Percentiles rank a stretch among this genome's conserved stretches.
Conservation (phyloP, 75 land plant species). For the Sequoiadendron giganteum region DNA sequence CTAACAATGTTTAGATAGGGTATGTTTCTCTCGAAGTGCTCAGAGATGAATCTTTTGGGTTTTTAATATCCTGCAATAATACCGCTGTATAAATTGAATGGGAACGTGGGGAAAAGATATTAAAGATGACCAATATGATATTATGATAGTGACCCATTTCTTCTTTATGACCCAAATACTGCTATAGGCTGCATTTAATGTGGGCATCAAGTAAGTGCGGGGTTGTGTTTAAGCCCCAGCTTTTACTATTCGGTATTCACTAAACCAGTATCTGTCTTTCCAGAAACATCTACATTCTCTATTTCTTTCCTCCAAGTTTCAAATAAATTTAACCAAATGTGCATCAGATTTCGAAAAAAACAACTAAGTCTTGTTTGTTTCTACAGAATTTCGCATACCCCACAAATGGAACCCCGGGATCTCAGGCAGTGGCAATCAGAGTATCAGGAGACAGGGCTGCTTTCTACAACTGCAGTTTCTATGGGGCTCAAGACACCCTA, state of each 20-base stretch:
- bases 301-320: not conserved
- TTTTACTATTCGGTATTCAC: not conserved
- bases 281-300: not conserved
- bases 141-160: not conserved
- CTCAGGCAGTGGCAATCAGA: slow-evolving; percentile 59
- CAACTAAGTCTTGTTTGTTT: not conserved
- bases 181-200: not conserved
- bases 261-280: not conserved
- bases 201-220: too few species aligned
- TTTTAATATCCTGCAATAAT: not conserved
- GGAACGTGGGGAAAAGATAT: not conserved
- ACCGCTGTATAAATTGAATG: not conserved
- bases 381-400: slow-evolving; percentile 38
- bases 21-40: not conserved
- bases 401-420: slow-evolving; percentile 9
- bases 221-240: not conserved
- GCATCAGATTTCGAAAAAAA: not conserved
- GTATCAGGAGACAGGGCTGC: slow-evolving; percentile 75
- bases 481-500: slow-evolving; percentile 65
- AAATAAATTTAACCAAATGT: not conserved
- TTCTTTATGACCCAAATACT: not conserved
- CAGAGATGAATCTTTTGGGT: not conserved
- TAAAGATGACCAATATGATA: not conserved
- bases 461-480: slow-evolving; percentile 73
- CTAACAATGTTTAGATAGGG: not conserved